Base-by-base conservation (phyloP, 2,329 filamentous ascomycete genomes). In the Fusarium pininemorale region DNA sequence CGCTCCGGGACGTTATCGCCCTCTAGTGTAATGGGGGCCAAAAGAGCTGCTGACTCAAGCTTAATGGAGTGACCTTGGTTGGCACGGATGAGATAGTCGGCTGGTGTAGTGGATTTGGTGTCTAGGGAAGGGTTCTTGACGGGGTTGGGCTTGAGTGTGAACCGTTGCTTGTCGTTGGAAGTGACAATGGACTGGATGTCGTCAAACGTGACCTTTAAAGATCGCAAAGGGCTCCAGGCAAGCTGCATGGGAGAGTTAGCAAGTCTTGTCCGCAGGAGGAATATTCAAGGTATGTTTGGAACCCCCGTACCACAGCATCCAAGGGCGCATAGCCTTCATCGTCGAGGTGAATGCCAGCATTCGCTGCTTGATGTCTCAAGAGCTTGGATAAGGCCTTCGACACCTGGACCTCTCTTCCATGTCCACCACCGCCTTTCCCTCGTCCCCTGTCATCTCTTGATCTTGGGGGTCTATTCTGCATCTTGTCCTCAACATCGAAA, bases 61-160 rank as follows among this genome's bases (percentile, higher is more conserved):
- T 91, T 90, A 80, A 99, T 93, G 77, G 90, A 94, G 85, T 98
- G 96, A 62, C 96, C 96, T 84, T 98, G 96, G 80, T 97, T 98
- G 35, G 96, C 96, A 78, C 96, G 94, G 83, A 99, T 98, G 38
- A 97, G 87, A 85, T 92, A 98, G 81, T 93, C 87, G 1, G 87
- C 82, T 0, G 94, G 87, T 56, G 92, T 85, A 14, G 80, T 79
- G 26, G 81, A 80, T 24, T 77, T 72, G 16, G 63, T 54, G 8
- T 62, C 78, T 62, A 63, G 57, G 10, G 68, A 72, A 6, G 78
- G 75, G 61, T 80, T 78, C 45, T 77, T 77, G 22, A 65, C 63
- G 14, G 80, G 78, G 71, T 84, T 88, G 51, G 89, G 89, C 60
- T 94, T 91, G 79, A 98, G 87, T 4, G 91, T 90, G 85, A 97